Conservation (phyloP, 2,329 filamentous ascomycete genomes). For the Cladosporium sp. region DNA sequence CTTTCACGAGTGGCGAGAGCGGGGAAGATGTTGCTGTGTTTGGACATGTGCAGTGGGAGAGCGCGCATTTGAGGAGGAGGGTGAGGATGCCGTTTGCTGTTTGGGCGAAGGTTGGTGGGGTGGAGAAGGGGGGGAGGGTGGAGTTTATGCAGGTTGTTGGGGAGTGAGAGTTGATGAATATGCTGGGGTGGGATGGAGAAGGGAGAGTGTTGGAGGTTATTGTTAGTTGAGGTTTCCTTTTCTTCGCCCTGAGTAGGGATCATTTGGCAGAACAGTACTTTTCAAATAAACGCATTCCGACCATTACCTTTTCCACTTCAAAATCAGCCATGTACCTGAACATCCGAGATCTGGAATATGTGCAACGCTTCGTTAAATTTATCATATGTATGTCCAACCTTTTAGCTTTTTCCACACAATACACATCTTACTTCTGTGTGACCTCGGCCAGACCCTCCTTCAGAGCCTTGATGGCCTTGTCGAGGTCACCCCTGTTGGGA, state of each 20-base stretch:
- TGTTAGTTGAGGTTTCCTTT: neutral
- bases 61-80: neutral
- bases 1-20: neutral
- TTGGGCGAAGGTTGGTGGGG: slow-evolving; percentile 12
- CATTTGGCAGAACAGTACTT: neutral
- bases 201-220: neutral
- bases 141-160: slow-evolving; percentile 16
- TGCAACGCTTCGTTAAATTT: slow-evolving; percentile 1
- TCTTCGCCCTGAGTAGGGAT: neutral
- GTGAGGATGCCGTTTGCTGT: slow-evolving; percentile 13
- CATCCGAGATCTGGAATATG: neutral
- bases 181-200: neutral
- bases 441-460: slow-evolving; percentile 71
- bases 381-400: slow-evolving; percentile 14
- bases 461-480: slow-evolving; percentile 77
- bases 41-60: slow-evolving; percentile 12
- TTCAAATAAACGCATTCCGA: neutral
- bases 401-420: neutral
- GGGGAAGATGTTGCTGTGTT: slow-evolving; percentile 10
- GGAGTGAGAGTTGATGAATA: neutral
- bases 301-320: neutral
- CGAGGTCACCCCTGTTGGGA: slow-evolving; percentile 74
- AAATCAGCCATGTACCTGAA: neutral
- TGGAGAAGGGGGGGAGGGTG: slow-evolving; percentile 2
- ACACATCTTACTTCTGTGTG: slow-evolving; percentile 3